phyloP scores from a whole-genome alignment of 225 moss, liverwort and hornwort species.

The Pseudoscleropodium purum region DNA sequence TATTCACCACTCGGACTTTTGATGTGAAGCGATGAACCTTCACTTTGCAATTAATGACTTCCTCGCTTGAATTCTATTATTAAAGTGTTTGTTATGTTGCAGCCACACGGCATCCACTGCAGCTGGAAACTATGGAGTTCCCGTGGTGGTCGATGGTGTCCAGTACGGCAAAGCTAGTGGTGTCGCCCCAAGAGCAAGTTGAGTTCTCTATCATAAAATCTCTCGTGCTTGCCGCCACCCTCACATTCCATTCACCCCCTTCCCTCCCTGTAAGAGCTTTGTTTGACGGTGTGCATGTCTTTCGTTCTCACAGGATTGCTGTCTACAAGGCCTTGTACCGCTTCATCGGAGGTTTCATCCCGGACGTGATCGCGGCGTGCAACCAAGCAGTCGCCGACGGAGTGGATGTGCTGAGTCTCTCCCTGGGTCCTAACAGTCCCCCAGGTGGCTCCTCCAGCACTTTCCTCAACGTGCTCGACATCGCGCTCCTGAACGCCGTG shows the following conservation, averaged over 20 bases:
- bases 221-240: not conserved
- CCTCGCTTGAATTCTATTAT: not conserved
- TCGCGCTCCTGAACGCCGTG: slow-evolving; percentile 64
- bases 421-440: slow-evolving; percentile 66
- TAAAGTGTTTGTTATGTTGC: not conserved
- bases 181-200: slow-evolving; percentile 38
- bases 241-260: not conserved
- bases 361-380: slow-evolving; percentile 81
- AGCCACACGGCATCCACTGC: slow-evolving; percentile 37
- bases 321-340: slow-evolving; percentile 75
- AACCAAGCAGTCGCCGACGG: slow-evolving; percentile 80
- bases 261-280: not conserved
- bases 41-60: not conserved
- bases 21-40: not conserved
- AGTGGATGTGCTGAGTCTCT: slow-evolving; percentile 62
- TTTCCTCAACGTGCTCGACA: slow-evolving; percentile 62
- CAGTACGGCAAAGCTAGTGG: slow-evolving; percentile 28
- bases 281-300: not conserved
- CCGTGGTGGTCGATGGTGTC: slow-evolving; percentile 24
- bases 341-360: slow-evolving; percentile 70
- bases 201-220: not conserved
- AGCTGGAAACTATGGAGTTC: slow-evolving; percentile 36
- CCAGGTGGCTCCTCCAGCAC: slow-evolving; percentile 52
- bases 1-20: not conserved
- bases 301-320: slow-evolving; percentile 38